These are phyloP conservation scores for Tylopilus orsonianus DNA, from an alignment of 1,284 basidiomycete genomes.

Conservation along the genomic window DNA sequence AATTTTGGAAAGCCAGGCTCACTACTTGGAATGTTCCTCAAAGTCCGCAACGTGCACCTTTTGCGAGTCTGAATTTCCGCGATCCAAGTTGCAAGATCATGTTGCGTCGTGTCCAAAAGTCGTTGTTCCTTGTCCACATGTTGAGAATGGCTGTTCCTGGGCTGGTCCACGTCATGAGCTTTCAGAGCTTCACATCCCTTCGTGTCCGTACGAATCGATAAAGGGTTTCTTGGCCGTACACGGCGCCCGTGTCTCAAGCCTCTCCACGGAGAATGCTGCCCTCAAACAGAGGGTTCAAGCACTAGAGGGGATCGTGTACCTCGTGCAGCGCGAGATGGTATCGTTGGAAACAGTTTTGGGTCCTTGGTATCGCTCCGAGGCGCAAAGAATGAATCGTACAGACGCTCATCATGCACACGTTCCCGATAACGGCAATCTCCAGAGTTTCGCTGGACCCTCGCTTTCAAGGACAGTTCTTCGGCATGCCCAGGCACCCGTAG, in stretches of 20 bases:
- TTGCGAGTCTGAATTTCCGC: slow-evolving; percentile 39
- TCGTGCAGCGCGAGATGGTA: slow-evolving; percentile 51
- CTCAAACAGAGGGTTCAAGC: slow-evolving; percentile 53
- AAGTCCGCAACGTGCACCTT: slow-evolving; percentile 38
- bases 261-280: slow-evolving; percentile 60
- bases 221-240: slow-evolving; percentile 58
- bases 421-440: slow-evolving; percentile 13
- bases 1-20: slow-evolving; percentile 31
- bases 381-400: slow-evolving; percentile 13
- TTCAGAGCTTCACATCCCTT: slow-evolving; percentile 41
- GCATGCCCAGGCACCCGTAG: slow-evolving; percentile 14
- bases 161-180: slow-evolving; percentile 45
- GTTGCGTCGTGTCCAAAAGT: slow-evolving; percentile 38
- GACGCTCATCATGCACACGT: slow-evolving; percentile 13
- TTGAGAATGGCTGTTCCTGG: slow-evolving; percentile 55
- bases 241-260: slow-evolving; percentile 41
- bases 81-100: slow-evolving; percentile 39
- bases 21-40: slow-evolving; percentile 39
- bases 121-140: slow-evolving; percentile 49
- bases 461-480: slow-evolving; percentile 17
- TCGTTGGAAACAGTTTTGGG: slow-evolving; percentile 53
- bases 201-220: slow-evolving; percentile 63
- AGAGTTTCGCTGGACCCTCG: slow-evolving; percentile 15
- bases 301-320: slow-evolving; percentile 51
- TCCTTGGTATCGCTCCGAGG: slow-evolving; percentile 56